These are phyloP conservation scores for Apophysomyces sp. DNA, from an alignment of 371 early-diverging fungal species.

Conservation along the genomic window DNA sequence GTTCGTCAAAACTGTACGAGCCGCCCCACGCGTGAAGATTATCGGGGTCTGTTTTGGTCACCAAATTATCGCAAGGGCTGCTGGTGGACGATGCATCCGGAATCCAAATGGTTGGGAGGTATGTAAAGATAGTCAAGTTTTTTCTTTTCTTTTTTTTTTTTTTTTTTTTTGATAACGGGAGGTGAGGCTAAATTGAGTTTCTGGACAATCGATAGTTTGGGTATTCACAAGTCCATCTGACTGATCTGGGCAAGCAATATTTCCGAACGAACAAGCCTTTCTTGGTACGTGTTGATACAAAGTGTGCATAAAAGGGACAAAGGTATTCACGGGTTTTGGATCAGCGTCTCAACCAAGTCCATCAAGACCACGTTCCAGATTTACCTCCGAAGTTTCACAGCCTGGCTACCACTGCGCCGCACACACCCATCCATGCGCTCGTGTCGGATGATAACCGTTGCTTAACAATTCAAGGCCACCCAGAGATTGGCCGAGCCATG, in stretches of 20 bases:
- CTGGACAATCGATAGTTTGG: conserved; percentile 48
- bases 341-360: conserved; percentile 64
- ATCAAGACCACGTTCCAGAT: conserved; percentile 63
- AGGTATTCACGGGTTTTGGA: not conserved
- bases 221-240: conserved; percentile 34
- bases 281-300: conserved; percentile 13
- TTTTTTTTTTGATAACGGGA: no score
- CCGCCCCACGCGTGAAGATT: conserved; percentile 9
- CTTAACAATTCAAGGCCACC: conserved; percentile 81
- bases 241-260: conserved; percentile 36
- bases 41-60: conserved; percentile 81
- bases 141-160: no score
- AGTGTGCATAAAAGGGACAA: no score
- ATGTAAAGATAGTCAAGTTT: conserved; percentile 1
- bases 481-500: conserved; percentile 63
- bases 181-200: no score
- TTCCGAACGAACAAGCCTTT: conserved; percentile 25
- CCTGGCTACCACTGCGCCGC: conserved; percentile 46
- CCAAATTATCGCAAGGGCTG: conserved; percentile 71
- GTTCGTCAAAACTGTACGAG: conserved; percentile 36
- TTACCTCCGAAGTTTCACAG: conserved; percentile 54
- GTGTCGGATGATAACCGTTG: conserved; percentile 55
- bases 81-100: conserved; percentile 54
- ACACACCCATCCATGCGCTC: conserved; percentile 42
- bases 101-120: conserved; percentile 76